phyloP scores from a whole-genome alignment of 306 rosid species.

The Quercus aquifolioides region DNA sequence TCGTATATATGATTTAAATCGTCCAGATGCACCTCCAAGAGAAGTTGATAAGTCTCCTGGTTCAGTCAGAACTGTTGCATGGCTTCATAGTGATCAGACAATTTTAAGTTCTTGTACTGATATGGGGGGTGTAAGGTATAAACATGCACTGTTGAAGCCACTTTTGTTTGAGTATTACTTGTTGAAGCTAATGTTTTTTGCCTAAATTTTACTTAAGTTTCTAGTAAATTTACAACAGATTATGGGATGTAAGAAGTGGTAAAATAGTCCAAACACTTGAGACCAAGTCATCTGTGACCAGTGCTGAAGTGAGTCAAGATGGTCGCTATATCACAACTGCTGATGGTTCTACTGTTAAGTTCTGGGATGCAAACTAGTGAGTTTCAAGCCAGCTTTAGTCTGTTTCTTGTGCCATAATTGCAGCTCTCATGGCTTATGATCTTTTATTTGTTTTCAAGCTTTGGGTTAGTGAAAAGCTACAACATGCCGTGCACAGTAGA shows the following conservation, averaged over 20 bases:
- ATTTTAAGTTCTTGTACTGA: conserved; percentile 95
- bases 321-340: conserved; percentile 97
- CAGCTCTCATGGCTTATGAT: conserved; percentile 21
- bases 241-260: conserved; percentile 96
- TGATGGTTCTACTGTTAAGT: conserved; percentile 91
- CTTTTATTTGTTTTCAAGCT: conserved; percentile 44
- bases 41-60: conserved; percentile 97
- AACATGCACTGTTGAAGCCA: not conserved
- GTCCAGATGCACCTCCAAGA: conserved; percentile 91
- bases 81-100: conserved; percentile 98
- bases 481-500: conserved; percentile 91
- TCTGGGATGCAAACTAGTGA: conserved; percentile 98
- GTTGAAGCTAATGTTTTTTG: not conserved
- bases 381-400: conserved; percentile 22
- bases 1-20: conserved; percentile 88
- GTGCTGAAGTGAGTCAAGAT: conserved; percentile 99
- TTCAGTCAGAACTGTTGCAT: conserved; percentile 88
- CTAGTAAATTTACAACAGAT: conserved; percentile 45
- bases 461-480: conserved; percentile 91
- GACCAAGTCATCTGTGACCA: conserved; percentile 85
- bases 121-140: conserved; percentile 93
- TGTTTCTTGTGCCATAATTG: conserved; percentile 1
- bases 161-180: not conserved
- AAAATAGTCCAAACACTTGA: conserved; percentile 89
- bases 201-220: conserved; percentile 8